Conservation (phyloP, 1,139 yeast genomes). For the Diutina sp. region DNA sequence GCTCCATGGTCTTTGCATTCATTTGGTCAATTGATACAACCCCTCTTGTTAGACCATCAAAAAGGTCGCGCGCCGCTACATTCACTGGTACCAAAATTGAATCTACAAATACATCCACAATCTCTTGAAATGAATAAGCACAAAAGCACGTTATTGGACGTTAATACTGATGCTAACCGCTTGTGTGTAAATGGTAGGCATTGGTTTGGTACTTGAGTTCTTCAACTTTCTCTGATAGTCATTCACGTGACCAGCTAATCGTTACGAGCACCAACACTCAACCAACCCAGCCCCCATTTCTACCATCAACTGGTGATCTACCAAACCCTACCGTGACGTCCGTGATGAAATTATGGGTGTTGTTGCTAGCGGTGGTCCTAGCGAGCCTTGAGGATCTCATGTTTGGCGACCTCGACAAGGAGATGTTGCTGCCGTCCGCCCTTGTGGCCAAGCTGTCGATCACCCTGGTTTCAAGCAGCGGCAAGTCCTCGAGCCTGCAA, state of each 20-base stretch:
- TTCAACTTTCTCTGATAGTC: too few relatives aligned
- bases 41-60: too few relatives aligned
- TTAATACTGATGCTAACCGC: too few relatives aligned
- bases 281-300: not conserved
- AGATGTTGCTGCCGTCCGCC: not conserved
- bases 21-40: too few relatives aligned
- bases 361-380: not conserved
- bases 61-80: too few relatives aligned
- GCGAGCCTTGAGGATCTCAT: not conserved
- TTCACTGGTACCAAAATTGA: too few relatives aligned
- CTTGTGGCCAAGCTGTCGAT: not conserved
- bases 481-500: not conserved
- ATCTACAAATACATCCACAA: too few relatives aligned
- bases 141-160: too few relatives aligned
- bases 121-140: too few relatives aligned
- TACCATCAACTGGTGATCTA: not conserved
- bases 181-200: constrained; percentile 7
- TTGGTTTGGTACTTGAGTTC: too few relatives aligned
- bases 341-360: not conserved
- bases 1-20: too few relatives aligned
- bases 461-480: not conserved
- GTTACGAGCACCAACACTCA: not conserved
- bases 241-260: too few relatives aligned
- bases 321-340: not conserved
- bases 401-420: not conserved